These are phyloP conservation scores for Delphinella strobiligena DNA, from an alignment of 2,329 filamentous ascomycete species.

Conservation along the genomic window DNA sequence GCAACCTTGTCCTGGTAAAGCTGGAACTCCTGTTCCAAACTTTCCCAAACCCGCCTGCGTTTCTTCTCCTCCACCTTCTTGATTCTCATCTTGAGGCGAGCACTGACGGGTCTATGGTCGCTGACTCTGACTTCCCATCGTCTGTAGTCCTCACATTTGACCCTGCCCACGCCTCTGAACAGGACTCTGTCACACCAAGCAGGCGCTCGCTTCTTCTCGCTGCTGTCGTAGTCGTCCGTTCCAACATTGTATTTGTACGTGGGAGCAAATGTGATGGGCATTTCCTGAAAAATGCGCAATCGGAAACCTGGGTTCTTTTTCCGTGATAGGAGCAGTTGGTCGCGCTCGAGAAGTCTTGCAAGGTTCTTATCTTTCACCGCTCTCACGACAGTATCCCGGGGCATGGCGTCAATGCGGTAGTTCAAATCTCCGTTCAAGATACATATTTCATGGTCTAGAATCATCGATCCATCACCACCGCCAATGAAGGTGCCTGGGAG, in stretches of 20 bases:
- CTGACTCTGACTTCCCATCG: slow-evolving; percentile 83
- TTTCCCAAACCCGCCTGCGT: slow-evolving; percentile 56
- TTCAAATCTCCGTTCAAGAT: slow-evolving; percentile 93
- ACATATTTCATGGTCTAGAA: slow-evolving; percentile 95
- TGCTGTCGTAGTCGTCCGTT: slow-evolving; percentile 80
- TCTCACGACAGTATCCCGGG: slow-evolving; percentile 79
- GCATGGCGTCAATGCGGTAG: slow-evolving; percentile 96
- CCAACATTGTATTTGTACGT: slow-evolving; percentile 99
- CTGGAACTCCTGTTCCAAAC: slow-evolving; percentile 64
- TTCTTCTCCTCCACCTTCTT: slow-evolving; percentile 66
- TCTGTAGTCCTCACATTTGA: slow-evolving; percentile 78
- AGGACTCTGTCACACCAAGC: slow-evolving; percentile 94
- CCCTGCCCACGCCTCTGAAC: slow-evolving; percentile 68
- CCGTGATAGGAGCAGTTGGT: slow-evolving; percentile 80
- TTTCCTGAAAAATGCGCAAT: slow-evolving; percentile 79
- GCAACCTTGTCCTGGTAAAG: slow-evolving; percentile 56
- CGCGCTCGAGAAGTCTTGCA: slow-evolving; percentile 74
- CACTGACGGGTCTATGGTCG: slow-evolving; percentile 88
- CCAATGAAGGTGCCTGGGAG: slow-evolving; percentile 70
- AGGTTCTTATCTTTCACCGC: slow-evolving; percentile 75
- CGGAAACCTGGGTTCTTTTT: slow-evolving; percentile 84
- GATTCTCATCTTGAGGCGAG: slow-evolving; percentile 66
- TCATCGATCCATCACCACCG: slow-evolving; percentile 90
- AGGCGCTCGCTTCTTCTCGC: slow-evolving; percentile 81
- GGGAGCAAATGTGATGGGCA: slow-evolving; percentile 80